These are phyloP conservation scores for Bolboschoenus planiculmis DNA, from an alignment of 176 grass and related monocot genomes.

Conservation along the genomic window DNA sequence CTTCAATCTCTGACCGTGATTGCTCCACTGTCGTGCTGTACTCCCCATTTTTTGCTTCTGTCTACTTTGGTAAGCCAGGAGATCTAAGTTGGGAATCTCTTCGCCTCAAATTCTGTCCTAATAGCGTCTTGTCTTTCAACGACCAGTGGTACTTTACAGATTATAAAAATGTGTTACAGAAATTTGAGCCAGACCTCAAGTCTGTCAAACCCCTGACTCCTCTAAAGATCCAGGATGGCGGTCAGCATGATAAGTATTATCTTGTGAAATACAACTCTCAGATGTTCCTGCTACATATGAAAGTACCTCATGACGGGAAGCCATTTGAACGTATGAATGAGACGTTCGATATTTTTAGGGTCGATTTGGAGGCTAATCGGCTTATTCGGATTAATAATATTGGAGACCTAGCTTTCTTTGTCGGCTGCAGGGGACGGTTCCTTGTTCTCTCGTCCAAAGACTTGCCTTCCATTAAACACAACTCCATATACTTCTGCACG, in stretches of 20 bases:
- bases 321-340: background rate
- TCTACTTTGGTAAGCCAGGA: constrained; percentile 13
- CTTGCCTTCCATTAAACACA: background rate
- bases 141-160: background rate
- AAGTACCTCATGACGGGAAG: no score
- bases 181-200: background rate
- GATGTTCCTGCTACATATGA: background rate
- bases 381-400: background rate
- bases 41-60: background rate
- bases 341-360: background rate
- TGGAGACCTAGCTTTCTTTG: constrained; percentile 13
- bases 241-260: background rate
- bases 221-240: no score
- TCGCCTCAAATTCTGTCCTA: background rate
- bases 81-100: background rate
- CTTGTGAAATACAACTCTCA: background rate
- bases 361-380: background rate
- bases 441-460: background rate
- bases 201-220: background rate
- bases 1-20: background rate
- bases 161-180: background rate
- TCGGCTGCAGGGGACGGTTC: background rate
- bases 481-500: background rate
- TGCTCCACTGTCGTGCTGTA: constrained; percentile 15
- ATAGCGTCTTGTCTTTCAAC: background rate